Percentiles rank a stretch among this genome's conserved stretches.
Conservation (phyloP, 1,139 yeast genomes). For the Geotrichum histeridarum region DNA sequence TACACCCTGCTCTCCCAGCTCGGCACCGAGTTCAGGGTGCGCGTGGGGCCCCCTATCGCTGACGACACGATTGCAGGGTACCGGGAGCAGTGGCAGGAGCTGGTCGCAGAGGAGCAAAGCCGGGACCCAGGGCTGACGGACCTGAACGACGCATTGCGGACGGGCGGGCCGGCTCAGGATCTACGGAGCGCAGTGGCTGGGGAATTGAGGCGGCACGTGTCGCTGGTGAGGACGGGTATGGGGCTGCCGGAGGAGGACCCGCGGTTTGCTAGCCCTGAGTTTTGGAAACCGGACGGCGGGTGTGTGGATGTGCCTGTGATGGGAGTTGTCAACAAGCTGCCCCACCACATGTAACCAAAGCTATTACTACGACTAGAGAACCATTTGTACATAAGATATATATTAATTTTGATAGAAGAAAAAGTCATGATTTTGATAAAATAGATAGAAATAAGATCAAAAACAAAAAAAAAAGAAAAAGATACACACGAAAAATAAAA, state of each 20-base stretch:
- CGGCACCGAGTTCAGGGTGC: slow-evolving; percentile 57
- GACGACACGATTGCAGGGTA: slow-evolving; percentile 56
- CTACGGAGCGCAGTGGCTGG: slow-evolving; percentile 69
- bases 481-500: background rate
- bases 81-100: slow-evolving; percentile 61
- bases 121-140: slow-evolving; percentile 36
- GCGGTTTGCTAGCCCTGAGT: slow-evolving; percentile 59
- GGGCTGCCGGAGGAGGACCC: slow-evolving; percentile 43
- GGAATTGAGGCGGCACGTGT: slow-evolving; percentile 59
- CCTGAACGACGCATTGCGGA: slow-evolving; percentile 54
- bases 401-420: background rate
- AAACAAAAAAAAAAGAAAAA: background rate
- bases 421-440: background rate
- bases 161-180: slow-evolving; percentile 57
- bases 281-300: slow-evolving; percentile 49
- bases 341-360: slow-evolving; percentile 13
- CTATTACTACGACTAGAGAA: background rate
- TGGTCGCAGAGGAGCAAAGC: slow-evolving; percentile 53
- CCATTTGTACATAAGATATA: slow-evolving; percentile 1
- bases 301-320: slow-evolving; percentile 21
- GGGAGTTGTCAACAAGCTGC: slow-evolving; percentile 20
- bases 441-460: background rate
- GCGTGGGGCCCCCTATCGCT: slow-evolving; percentile 67
- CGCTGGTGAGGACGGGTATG: slow-evolving; percentile 51
- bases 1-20: slow-evolving; percentile 45